Evolutionary conservation across 2,329 filamentous ascomycete genomes (phyloP), one percentile per base, ranked within the genome.

Genomic region (Colletotrichum siamense): DNA sequence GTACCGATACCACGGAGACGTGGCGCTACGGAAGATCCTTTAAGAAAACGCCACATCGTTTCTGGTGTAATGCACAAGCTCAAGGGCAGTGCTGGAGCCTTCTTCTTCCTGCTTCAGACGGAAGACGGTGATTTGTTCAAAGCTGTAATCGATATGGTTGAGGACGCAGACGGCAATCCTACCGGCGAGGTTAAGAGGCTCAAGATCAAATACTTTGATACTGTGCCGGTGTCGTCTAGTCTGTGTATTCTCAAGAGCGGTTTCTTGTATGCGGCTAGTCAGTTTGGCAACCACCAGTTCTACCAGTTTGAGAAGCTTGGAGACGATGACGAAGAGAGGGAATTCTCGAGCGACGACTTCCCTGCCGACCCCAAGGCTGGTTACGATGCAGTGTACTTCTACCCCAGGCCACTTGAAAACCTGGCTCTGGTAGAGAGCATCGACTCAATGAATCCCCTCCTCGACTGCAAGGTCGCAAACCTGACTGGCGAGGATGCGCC

Each of bases 111-210:
- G 4, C 87, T 99, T 1, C 97, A 99, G 83, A 96, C 95, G 1
- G 97, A 99, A 74, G 98, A 99, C 83, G 97, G 97, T n/a, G 98
- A 99, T 84, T 89, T 99, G 8, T 99, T 99, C 90, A 99, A 99
- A 84, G 91, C 99, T 66, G 98, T 94, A 1, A 93, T 99, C 76
- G 96, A 98, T 78, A 96, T 98, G 93, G 90, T 93, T 12, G 94
- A 96, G 79, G 95, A 98, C 80, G 91, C 94, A 2, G 91, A 94
- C 63, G 95, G 94, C 15, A 93, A 95, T 76, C 89, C 93, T 1
- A 96, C 95, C 1, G 94, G 94, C 34, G 95, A 97, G 82, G 96
- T 99, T 3, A 92, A 91, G 80, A 91, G 93, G 75, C 88, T 99
- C 74, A 97, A 95, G 84, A 95, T 99, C 86, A 98, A 98, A 84